A percentile compares a stretch with the other conserved stretches of the same genome.
phyloP scores from a whole-genome alignment of 2,329 filamentous ascomycete genomes.

The Microdochium trichocladiopsis region DNA sequence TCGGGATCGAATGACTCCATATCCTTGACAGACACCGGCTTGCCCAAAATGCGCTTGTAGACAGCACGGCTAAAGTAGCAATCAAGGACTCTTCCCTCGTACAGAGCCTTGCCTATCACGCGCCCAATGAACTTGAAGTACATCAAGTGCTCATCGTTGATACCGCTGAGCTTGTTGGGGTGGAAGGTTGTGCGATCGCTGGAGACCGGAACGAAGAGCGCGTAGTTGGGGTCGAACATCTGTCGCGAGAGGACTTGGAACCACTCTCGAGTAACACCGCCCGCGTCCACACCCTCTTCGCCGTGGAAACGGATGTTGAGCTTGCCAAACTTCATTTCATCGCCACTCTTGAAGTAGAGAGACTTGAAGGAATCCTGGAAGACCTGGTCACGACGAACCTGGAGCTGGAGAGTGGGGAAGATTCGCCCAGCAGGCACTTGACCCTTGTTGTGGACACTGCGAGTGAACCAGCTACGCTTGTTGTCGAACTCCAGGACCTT shows the following conservation, averaged over 20 bases:
- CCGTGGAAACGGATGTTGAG: conserved; percentile 95
- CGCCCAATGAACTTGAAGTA: conserved; percentile 99
- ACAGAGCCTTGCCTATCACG: conserved; percentile 95
- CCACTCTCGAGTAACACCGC: conserved; percentile 96
- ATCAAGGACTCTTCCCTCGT: conserved; percentile 90
- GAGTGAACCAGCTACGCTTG: conserved; percentile 98
- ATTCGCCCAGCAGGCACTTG: conserved; percentile 57
- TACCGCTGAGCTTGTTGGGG: conserved; percentile 85
- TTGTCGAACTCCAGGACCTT: conserved; percentile 99
- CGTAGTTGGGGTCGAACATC: conserved; percentile 99
- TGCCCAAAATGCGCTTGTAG: conserved; percentile 95
- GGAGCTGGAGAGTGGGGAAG: conserved; percentile 70
- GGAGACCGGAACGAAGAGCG: conserved; percentile 91
- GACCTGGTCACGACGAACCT: conserved; percentile 86
- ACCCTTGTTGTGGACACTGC: conserved; percentile 75
- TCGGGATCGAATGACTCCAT: conserved; percentile 98
- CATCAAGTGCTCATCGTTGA: conserved; percentile 92
- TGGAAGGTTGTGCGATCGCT: conserved; percentile 98
- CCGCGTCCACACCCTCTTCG: conserved; percentile 95
- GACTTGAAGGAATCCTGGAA: conserved; percentile 98
- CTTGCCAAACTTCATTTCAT: conserved; percentile 99
- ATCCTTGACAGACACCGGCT: conserved; percentile 93
- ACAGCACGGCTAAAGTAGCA: conserved; percentile 99
- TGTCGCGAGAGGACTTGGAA: conserved; percentile 95
- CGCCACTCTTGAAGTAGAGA: conserved; percentile 92